Evolutionary conservation across 805 yeast genomes (phyloP).

Genomic region (Lipomyces anomalus): DNA sequence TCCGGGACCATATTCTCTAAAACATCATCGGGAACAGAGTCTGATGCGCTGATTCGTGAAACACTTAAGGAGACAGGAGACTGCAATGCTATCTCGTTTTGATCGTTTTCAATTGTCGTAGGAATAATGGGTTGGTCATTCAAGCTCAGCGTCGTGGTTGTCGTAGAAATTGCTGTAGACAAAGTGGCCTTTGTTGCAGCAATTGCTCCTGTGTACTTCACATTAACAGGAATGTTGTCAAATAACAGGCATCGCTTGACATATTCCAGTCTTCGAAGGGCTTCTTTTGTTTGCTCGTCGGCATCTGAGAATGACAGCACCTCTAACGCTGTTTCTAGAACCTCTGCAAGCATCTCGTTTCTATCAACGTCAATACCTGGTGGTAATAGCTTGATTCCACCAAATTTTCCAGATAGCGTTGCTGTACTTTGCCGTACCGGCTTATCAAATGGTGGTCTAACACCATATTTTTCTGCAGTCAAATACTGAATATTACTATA

Average conservation of each 20-base stretch:
- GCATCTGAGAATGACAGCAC: background rate
- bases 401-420: background rate
- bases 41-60: no score
- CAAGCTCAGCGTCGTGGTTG: no score
- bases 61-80: no score
- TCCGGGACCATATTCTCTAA: no score
- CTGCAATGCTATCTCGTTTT: no score
- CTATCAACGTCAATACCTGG: constrained; percentile 18
- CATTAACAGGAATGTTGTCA: constrained; percentile 12
- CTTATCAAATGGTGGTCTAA: constrained; percentile 1
- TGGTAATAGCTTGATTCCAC: background rate
- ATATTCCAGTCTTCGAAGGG: constrained; percentile 13
- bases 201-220: constrained; percentile 7
- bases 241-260: constrained; percentile 16
- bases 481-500: constrained; percentile 10
- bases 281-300: constrained; percentile 4
- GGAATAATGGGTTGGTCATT: no score
- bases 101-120: no score
- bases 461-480: constrained; percentile 10
- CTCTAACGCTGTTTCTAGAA: constrained; percentile 7
- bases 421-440: background rate
- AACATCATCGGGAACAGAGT: no score
- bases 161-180: no score
- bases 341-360: constrained; percentile 12
- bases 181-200: no score